Conservation (phyloP, 2,329 filamentous ascomycete species). For the Fusarium metavorans region DNA sequence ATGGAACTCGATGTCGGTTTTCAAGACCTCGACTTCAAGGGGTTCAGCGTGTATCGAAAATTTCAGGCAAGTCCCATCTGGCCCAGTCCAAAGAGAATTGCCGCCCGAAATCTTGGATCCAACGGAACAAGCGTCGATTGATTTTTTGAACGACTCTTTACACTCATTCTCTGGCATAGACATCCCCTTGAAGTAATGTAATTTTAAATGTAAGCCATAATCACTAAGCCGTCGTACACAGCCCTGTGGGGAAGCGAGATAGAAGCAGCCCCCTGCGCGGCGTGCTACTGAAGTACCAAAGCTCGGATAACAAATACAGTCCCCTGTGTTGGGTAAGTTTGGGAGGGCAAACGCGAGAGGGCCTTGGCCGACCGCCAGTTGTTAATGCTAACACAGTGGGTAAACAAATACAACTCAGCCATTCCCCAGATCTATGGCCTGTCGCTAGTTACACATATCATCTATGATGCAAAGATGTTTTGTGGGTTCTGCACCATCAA, state of each 20-base stretch:
- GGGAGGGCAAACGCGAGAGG: too few species aligned
- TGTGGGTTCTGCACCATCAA: slow-evolving; percentile 33
- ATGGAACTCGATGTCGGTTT: background rate
- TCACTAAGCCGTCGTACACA: too few species aligned
- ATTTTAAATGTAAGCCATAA: too few species aligned
- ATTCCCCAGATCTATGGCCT: background rate
- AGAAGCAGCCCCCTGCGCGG: too few species aligned
- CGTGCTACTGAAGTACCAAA: too few species aligned
- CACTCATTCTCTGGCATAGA: background rate
- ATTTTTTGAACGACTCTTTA: background rate
- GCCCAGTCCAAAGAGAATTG: background rate
- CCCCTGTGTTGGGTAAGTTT: too few species aligned
- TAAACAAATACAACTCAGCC: background rate
- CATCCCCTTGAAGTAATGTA: too few species aligned
- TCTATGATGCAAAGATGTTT: slow-evolving; percentile 10
- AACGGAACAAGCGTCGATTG: background rate
- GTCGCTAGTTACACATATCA: background rate
- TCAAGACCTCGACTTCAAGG: background rate
- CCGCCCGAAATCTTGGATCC: background rate
- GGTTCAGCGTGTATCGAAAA: background rate
- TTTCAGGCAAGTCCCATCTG: background rate
- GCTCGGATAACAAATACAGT: too few species aligned
- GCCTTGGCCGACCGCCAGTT: too few species aligned
- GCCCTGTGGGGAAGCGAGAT: too few species aligned
- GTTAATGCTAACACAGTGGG: too few species aligned